Percentiles rank a stretch among this genome's conserved stretches.
phyloP scores from a whole-genome alignment of 208 protist species.

The Tritrichomonas foetus region DNA sequence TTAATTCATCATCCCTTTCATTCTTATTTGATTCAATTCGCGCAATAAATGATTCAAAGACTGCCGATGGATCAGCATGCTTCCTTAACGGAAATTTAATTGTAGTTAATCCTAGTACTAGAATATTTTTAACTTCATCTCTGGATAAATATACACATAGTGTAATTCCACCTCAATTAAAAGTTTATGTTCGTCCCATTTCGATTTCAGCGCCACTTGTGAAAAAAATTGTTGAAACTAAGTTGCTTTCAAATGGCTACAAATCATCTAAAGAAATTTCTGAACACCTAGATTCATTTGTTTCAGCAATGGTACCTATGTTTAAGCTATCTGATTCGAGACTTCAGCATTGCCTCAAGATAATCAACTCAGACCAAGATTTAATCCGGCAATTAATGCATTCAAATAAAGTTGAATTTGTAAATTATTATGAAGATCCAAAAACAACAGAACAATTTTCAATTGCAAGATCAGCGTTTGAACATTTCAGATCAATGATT shows the following conservation, averaged over 20 bases:
- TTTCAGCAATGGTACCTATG: neutral
- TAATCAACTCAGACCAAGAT: neutral
- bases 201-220: neutral
- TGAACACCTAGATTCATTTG: neutral
- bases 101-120: neutral
- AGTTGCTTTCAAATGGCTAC: neutral
- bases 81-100: neutral
- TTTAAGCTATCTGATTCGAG: neutral
- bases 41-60: neutral
- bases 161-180: neutral
- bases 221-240: neutral
- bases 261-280: neutral
- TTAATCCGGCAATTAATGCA: neutral
- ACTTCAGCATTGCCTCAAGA: neutral
- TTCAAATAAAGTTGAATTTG: neutral
- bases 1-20: neutral
- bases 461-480: neutral
- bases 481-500: neutral
- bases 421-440: conserved; percentile 2
- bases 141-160: neutral
- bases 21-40: neutral
- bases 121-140: neutral
- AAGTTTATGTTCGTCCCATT: neutral
- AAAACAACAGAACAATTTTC: neutral
- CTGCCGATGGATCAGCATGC: too few relatives aligned